Evolutionary conservation across 768 basidiomycete species (phyloP), one percentile per base, ranked within the genome.

Genomic region (Tremella yokohamensis): DNA sequence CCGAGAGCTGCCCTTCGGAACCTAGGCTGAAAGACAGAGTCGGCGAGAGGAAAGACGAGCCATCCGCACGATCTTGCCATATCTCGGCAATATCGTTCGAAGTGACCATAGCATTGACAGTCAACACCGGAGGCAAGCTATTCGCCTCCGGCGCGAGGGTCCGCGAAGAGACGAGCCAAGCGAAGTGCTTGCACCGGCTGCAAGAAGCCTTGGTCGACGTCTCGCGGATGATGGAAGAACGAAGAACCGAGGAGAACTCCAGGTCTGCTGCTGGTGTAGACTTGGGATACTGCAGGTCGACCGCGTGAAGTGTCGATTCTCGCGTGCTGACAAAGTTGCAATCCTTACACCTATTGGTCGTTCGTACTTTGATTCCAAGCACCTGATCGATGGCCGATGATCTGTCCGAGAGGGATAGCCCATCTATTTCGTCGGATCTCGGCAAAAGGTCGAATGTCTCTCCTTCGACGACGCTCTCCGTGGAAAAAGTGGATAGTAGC

Each of bases 191-290:
- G 80, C 94, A 98, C 1, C 80, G 81, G 61, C 84, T 84, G 74
- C 96, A 99, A 8, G 84, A 87, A 6, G 89, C 87, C 76, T 90
- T 93, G 71, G 93, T 89, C 18, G 84, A 82, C 62, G 86, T 86
- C 57, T 90, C 86, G 22, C 90, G 87, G 39, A 87, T 79, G 13
- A 98, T 74, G 1, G 96, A 92, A 37, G 82, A 79, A 4, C 83
- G 82, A 1, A 99, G 78, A 58, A 96, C 81, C 4, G 83, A 81
- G 2, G 82, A 64, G 67, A 97, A 90, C 0, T 73, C 66, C 0
- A 70, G 71, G 7, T 18, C 11, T 52, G 57, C 25, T 18, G 58
- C 34, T 52, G 52, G 16, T 49, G 7, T 29, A 44, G 52, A 38
- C 58, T 87, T 83, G 3, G 91, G 90, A 74, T 98, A 97, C 11